Base-by-base conservation (phyloP, 495 filamentous ascomycete species). In the Hypoxylon cercidicola region DNA sequence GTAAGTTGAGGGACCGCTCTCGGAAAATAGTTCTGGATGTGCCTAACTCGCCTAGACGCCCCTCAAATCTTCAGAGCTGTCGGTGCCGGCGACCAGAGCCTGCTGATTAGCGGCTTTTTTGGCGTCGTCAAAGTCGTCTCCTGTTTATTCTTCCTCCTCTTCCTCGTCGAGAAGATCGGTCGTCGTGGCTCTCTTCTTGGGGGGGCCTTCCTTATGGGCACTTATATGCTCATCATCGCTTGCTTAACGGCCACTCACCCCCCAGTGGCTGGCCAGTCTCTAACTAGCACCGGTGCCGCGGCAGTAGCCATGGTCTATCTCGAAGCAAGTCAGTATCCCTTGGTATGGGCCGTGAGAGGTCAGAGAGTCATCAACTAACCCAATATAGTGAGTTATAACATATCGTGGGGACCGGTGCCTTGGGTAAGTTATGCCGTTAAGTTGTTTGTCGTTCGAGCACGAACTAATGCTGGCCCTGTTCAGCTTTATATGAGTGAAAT, bases 291-390 rank as follows among this genome's bases (percentile, higher is more conserved):
- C 5, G 80, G 80, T 0, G 80, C 81, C 37, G 80, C 79, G 1
- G 76, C 78, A 60, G 76, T 85, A 37, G 74, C 80, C 53, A 84
- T 84, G 78, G 77, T 79, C 41, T 83, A 82, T 60, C 70, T 78
- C 1, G 79, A 81, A 64, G 81, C 79, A 7, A 76, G 70, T 72
- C 2, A 59, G 70, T 67, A 18, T 0, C 25, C 23, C 20, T 10
- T 25, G 15, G n/a, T 15, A 18, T 13, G 10, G 20, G 3, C 7
- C 8, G 9, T 7, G 7, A 18, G 16, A 18, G 1, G 8, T 4
- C 9, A 20, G 15, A 20, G 20, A 0, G 11, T 43, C 6, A 3
- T 18, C 16, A 7, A 43, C 15, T 19, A 43, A 10, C n/a, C 8
- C 9, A 2, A 9, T 2, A 3, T 23, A 69, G 66, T 78, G 55